Evolutionary conservation across 1,284 basidiomycete species (phyloP).

Genomic region (Cystobasidium slooffiae): DNA sequence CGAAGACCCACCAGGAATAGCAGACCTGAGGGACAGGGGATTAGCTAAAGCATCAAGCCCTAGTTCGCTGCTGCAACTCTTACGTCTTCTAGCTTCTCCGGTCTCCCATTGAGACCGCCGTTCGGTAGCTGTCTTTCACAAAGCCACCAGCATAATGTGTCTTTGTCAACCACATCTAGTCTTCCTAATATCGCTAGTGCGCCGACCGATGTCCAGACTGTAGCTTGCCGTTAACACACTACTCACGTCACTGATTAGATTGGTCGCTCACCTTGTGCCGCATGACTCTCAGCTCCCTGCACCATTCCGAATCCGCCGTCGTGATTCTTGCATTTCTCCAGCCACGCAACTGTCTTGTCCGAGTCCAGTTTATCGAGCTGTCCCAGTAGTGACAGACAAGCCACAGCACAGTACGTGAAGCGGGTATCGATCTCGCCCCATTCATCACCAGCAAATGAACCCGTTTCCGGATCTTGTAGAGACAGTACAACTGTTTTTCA

Average conservation of each 20-base stretch:
- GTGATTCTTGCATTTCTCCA: constrained; percentile 82
- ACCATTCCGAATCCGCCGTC: constrained; percentile 90
- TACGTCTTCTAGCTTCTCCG: constrained; percentile 97
- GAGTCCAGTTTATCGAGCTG: constrained; percentile 63
- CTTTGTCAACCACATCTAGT: constrained; percentile 72
- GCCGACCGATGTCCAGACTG: constrained; percentile 88
- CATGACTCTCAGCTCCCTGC: constrained; percentile 88
- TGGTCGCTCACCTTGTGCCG: constrained; percentile 73
- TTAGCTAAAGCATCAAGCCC: not conserved
- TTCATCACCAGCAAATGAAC: constrained; percentile 84
- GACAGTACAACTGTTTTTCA: constrained; percentile 71
- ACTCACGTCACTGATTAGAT: not conserved
- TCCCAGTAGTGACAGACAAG: constrained; percentile 78
- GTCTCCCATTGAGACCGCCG: constrained; percentile 92
- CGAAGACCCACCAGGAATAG: constrained; percentile 97
- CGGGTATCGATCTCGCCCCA: constrained; percentile 92
- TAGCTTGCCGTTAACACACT: not conserved
- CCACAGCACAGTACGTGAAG: constrained; percentile 85
- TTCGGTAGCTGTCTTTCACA: constrained; percentile 89
- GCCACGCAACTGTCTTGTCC: constrained; percentile 68
- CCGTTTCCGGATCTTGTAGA: constrained; percentile 76
- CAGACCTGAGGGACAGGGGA: constrained; percentile 69
- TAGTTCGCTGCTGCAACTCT: constrained; percentile 52
- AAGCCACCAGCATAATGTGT: constrained; percentile 87
- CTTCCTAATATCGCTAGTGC: constrained; percentile 83